Percentiles rank a stretch among this genome's conserved stretches.
Evolutionary conservation across 73 alveolate genomes (phyloP).

Genomic region (Paramecium primaurelia): DNA sequence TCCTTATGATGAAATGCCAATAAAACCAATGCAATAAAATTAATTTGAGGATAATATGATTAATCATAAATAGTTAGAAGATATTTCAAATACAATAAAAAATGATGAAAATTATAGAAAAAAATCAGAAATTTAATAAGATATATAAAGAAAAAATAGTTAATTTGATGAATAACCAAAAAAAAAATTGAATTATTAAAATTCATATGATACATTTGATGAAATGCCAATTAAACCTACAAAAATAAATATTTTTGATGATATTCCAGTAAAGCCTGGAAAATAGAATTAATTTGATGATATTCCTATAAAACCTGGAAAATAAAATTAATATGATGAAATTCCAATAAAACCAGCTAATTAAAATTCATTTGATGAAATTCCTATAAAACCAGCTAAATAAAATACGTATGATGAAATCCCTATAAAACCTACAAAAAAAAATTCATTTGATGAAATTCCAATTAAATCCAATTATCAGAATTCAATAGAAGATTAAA

Average conservation of each 20-base stretch:
- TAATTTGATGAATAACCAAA: not conserved
- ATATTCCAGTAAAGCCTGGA: not conserved
- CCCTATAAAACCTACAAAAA: not conserved
- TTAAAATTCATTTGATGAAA: not conserved
- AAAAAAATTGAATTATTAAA: not conserved
- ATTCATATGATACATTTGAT: not conserved
- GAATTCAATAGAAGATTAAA: not conserved
- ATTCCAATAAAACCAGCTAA: not conserved
- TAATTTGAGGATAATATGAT: not conserved
- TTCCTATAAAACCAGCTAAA: not conserved
- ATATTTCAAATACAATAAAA: not conserved
- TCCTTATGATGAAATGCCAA: slow-evolving; percentile 39
- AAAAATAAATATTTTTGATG: not conserved
- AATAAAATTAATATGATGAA: not conserved
- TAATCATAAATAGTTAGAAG: not conserved
- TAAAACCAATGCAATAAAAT: not conserved
- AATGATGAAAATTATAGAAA: not conserved
- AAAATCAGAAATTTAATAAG: not conserved
- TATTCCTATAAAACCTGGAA: not conserved
- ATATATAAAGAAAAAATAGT: not conserved
- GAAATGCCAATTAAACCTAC: slow-evolving; percentile 12
- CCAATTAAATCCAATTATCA: not conserved
- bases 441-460: not conserved
- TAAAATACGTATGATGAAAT: not conserved
- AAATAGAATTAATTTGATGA: not conserved